Base-by-base conservation (phyloP, 192 early-diverging fungal species). In the Blastocladiella britannica region DNA sequence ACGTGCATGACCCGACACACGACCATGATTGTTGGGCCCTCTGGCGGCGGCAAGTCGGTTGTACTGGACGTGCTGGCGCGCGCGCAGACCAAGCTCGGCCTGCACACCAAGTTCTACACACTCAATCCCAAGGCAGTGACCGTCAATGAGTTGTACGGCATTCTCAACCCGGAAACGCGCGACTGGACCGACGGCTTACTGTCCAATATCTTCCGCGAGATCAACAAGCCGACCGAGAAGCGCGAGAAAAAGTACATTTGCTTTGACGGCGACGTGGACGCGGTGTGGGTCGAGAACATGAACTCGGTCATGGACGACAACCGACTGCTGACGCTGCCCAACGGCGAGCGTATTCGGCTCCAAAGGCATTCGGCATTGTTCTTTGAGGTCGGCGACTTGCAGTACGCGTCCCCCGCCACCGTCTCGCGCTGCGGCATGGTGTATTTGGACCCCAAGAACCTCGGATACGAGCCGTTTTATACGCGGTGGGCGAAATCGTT, bases 391-490 rank as follows among this genome's bases (percentile, higher is more conserved):
- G 94, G 97, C 60, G 91, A 84, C 23, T 71, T 99, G 56, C 82
- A 87, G 56, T 93, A 97, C 57, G 96, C 96, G 12, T 97, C 96
- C 4, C 76, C 90, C 25, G 96, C 96, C 31, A 99, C 96, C 1
- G 91, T 99, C 29, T 86, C 83, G 73, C 89, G 96, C 31, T 99
- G 96, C 68, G 96, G 96, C 65, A 99, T 99, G 96, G 90, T 99
- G 47, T 99, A 91, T 92, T 97, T 97, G 65, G 86, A 85, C 66
- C 85, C 86, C 55, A 85, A 88, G 61, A 84, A 93, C 0, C 82
- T 97, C 53, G 79, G 70, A 1, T 65, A 83, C 28, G 68, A 70
- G 7, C 89, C 94, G 86, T 63, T 84, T 25, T 79, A 83, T 62
- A 63, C 76, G 61, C 73, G 91, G 63, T 96, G 95, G 59, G 72